Base-by-base conservation (phyloP, 2,329 filamentous ascomycete species). In the Clonostachys byssicola region DNA sequence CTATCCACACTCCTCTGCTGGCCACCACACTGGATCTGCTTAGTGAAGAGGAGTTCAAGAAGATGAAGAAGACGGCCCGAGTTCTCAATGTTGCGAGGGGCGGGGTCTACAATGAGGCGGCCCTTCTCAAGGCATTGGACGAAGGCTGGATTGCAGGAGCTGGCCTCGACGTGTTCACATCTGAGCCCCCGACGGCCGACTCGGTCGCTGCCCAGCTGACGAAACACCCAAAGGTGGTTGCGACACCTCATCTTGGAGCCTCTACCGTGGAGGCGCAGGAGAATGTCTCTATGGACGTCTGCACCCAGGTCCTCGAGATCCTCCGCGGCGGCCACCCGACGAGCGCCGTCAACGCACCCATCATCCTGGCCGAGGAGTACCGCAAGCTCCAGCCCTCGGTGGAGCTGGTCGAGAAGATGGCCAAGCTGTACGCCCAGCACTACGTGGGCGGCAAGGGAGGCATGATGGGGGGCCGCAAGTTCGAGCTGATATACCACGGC, bases 261-360 rank as follows among this genome's bases (percentile, higher is more conserved):
- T 89, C 84, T 0, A 94, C 89, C 0, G 77, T 87, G 34, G 89
- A 94, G 72, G 89, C 89, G 0, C 88, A 94, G 62, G 88, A 92
- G 59, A 92, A 91, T 51, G 88, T 92, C 5, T 88, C 85, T 2
- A 79, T 92, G 52, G 89, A 92, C 56, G 89, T 92, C 9, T 92
- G 88, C 63, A 84, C 85, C 34, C 88, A 94, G 65, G 86, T 92
- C 12, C 74, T 88, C 0, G 78, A 85, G 49, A 89, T 92, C 40
- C 71, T 94, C 3, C 73, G 75, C 0, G 88, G 88, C 4, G 85
- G 86, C 1, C 73, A 92, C 2, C 88, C 89, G 0, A 87, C 86
- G 2, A 82, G 78, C 17, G 88, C 88, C 6, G 88, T 92, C 59
- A 92, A 94, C 53, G 88, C 88, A 0, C 88, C 89, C 5, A 77